Evolutionary conservation across 169 alveolate genomes (phyloP).

Genomic region (Amoebophrya sp.): DNA sequence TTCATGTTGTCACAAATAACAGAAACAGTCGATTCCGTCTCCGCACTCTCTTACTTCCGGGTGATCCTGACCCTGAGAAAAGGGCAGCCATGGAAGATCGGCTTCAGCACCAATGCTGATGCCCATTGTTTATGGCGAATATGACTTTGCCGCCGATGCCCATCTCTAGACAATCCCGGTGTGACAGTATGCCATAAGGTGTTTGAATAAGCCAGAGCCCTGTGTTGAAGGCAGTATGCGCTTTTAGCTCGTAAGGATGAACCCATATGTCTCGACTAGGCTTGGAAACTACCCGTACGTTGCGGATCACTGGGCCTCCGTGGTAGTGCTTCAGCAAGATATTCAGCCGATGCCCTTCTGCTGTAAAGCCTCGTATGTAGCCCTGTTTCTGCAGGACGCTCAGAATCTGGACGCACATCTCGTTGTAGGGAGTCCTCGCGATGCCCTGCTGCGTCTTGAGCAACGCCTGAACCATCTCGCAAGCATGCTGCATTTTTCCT

Average conservation of each 20-base stretch:
- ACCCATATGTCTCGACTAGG: slow-evolving; percentile 81
- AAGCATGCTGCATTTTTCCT: slow-evolving; percentile 68
- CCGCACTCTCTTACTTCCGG: too few relatives aligned
- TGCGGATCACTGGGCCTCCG: slow-evolving; percentile 66
- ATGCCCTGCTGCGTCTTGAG: slow-evolving; percentile 65
- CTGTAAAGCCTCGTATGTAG: slow-evolving; percentile 69
- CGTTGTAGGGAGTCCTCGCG: slow-evolving; percentile 69
- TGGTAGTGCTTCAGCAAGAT: slow-evolving; percentile 71
- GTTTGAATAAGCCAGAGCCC: slow-evolving; percentile 80
- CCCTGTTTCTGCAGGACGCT: slow-evolving; percentile 69
- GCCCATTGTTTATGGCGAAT: slow-evolving; percentile 74
- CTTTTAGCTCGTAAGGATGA: slow-evolving; percentile 70
- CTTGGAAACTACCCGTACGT: slow-evolving; percentile 74
- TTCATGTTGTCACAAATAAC: too few relatives aligned
- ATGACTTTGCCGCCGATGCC: slow-evolving; percentile 80
- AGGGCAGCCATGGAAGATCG: too few relatives aligned
- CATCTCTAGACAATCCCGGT: slow-evolving; percentile 74
- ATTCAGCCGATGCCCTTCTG: slow-evolving; percentile 68
- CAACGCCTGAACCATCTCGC: slow-evolving; percentile 77
- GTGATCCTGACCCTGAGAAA: too few relatives aligned
- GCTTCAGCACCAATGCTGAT: slow-evolving; percentile 73
- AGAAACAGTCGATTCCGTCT: too few relatives aligned
- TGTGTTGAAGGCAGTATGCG: slow-evolving; percentile 70
- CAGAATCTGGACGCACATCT: slow-evolving; percentile 67
- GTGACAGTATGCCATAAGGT: slow-evolving; percentile 68